Percentiles rank a stretch among this genome's conserved stretches.
These are phyloP conservation scores for Meyerozyma guilliermondii DNA, from an alignment of 1,139 yeast species.

Conservation along the genomic window DNA sequence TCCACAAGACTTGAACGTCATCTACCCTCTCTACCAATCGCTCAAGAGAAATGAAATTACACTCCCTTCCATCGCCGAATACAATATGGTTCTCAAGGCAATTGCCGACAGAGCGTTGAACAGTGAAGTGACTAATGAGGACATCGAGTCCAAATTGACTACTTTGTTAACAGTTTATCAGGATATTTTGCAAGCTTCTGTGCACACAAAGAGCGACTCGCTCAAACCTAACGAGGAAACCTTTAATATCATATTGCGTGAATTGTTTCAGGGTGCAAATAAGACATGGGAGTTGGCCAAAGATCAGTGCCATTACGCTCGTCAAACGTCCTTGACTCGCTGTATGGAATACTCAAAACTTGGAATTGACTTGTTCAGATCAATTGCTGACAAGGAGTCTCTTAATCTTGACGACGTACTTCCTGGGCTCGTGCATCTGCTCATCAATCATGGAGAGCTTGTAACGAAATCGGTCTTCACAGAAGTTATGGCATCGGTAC, in stretches of 20 bases:
- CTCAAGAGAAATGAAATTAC: conserved; percentile 31
- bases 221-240: conserved; percentile 51
- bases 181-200: conserved; percentile 39
- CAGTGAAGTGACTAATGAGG: conserved; percentile 16
- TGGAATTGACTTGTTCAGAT: conserved; percentile 52
- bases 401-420: conserved; percentile 22
- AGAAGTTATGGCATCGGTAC: conserved; percentile 9
- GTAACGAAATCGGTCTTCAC: conserved; percentile 18
- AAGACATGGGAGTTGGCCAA: conserved; percentile 6
- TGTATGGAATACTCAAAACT: conserved; percentile 62
- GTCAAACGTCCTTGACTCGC: conserved; percentile 29
- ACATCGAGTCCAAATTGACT: conserved; percentile 43
- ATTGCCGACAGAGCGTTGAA: conserved; percentile 27
- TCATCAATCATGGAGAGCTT: conserved; percentile 25
- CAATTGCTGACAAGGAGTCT: conserved; percentile 30
- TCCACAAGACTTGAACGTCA: conserved; percentile 24
- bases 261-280: conserved; percentile 43
- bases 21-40: conserved; percentile 42
- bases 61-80: conserved; percentile 28
- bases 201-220: conserved; percentile 11
- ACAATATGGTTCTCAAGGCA: conserved; percentile 35
- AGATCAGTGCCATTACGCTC: conserved; percentile 13
- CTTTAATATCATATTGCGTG: conserved; percentile 46
- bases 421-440: conserved; percentile 22
- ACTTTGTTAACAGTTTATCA: conserved; percentile 62